Percentiles rank a stretch among this genome's conserved stretches.
Conservation (phyloP, 139 green algal genomes). For the Haematococcus sp. region DNA sequence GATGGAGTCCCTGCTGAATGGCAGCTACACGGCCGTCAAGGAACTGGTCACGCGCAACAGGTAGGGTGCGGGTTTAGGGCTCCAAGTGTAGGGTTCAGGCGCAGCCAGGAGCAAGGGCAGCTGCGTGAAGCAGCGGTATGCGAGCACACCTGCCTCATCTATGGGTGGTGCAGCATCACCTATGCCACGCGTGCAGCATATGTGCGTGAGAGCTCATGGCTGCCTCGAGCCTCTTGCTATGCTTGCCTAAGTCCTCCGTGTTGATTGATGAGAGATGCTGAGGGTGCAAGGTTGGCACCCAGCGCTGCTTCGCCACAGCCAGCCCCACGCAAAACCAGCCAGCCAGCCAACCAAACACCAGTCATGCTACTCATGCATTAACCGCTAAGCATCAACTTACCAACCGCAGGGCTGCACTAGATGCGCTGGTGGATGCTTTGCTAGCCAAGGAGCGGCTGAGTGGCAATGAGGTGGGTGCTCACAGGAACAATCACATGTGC, state of each 20-base stretch:
- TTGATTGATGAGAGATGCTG: no score
- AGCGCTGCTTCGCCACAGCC: no score
- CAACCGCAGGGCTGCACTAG: slow-evolving; percentile 47
- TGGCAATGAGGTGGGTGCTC: slow-evolving; percentile 8
- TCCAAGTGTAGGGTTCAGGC: not conserved
- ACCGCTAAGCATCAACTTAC: no score
- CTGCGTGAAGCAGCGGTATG: not conserved
- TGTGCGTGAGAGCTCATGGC: no score
- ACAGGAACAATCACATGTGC: no score
- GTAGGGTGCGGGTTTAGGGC: not conserved
- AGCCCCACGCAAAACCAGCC: no score
- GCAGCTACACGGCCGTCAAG: slow-evolving; percentile 52
- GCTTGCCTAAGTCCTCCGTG: no score
- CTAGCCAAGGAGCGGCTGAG: slow-evolving; percentile 28
- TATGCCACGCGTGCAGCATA: no score
- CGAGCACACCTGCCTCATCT: not conserved
- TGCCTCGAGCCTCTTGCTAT: no score
- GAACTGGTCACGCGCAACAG: slow-evolving; percentile 59
- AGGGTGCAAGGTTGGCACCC: no score
- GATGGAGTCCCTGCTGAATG: slow-evolving; percentile 63
- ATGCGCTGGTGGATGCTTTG: slow-evolving; percentile 42
- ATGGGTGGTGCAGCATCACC: slow-evolving; percentile 23
- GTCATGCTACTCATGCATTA: no score
- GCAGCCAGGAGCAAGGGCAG: not conserved
- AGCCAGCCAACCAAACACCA: no score